Base-by-base conservation (phyloP, 768 basidiomycete genomes). In the Boletus pseudopeckii region DNA sequence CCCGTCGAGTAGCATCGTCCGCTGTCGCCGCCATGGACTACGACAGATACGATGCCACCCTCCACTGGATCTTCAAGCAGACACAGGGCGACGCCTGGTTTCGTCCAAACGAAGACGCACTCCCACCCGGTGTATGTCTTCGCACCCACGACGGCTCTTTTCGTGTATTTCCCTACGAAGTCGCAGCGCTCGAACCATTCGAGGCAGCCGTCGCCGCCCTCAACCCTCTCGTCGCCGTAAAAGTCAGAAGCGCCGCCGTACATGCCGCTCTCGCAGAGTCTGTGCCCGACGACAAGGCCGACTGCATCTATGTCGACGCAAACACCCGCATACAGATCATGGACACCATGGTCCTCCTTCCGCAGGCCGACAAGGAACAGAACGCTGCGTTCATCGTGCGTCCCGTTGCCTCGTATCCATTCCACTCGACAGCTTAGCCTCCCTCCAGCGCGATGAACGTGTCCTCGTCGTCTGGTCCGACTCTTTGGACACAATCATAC, bases 401-500 rank as follows among this genome's bases (percentile, higher is more conserved):
- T 78, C 11, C n/a, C 18, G 0, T 20, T 4, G n/a, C 50, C 32
- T n/a, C 14, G 11, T 40, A 22, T 28, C 18, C 33, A 26, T n/a
- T 45, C 40, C 13, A 7, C n/a, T 51, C 36, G 8, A 30, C 48
- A 14, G 1, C 44, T 53, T 9, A 53, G 24, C 17, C 20, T 42
- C 48, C 49, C 4, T 48, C 6, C 58, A 88, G 86, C 82, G 91
- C 43, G 87, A 92, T 66, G 92, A 93, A 67, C 82, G 88, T 37
- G 87, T 89, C 17, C 78, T 94, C 50, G 80, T 93, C 56, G 83
- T 93, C 57, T 94, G 91, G 91, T 84, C 86, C 18, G 88, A 92
- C 65, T 79, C 82, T 0, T 77, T 92, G 42, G 88, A 92, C 64
- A 78, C 77, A 59, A 88, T 94, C 67, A 82, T 94, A 52, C 67